Base-by-base conservation (phyloP, 1,284 basidiomycete genomes). In the Cutaneotrichosporon dermatis region DNA sequence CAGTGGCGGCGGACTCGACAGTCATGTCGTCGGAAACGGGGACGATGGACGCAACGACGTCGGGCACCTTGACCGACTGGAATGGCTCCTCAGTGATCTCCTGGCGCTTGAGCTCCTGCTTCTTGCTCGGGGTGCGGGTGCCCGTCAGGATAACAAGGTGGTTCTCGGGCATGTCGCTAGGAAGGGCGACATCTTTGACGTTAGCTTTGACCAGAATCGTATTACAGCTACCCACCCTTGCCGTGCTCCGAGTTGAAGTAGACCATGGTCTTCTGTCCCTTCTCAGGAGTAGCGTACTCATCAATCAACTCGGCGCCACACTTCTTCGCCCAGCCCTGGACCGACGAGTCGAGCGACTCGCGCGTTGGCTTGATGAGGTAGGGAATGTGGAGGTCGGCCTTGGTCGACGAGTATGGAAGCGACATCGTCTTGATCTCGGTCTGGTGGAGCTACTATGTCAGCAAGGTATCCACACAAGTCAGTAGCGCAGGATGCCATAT, bases 11-110 rank as follows among this genome's bases (percentile, higher is more conserved):
- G 34, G 39, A 12, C 41, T 54, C 76, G 49, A 25, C 25, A 25
- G 25, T 25, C 25, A 3, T 25, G 36, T 12, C 4, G 36, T n/a
- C 83, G 12, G 8, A 5, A 25, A 45, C 44, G 44, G 44, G 8
- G 33, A 25, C 16, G 44, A 45, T 25, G 25, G 25, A 25, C 44
- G 92, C 57, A 91, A 92, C 67, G 88, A 91, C 59, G 86, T 90
- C 57, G 89, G 90, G 88, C 80, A 88, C 92, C 79, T 92, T 58
- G 54, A 35, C 57, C 51, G 46, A 62, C 58, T 12, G 51, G 56
- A 42, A 55, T 50, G 40, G 45, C 55, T 51, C 54, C 53, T 56
- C 59, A n/a, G n/a, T 39, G 54, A 50, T 40, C 9, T 25, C 46
- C 49, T 58, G 46, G 15, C 63, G 63, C 37, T 59, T 48, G 37